phyloP scores from a whole-genome alignment of 371 early-diverging fungal species.

The Apophysomyces elegans region DNA sequence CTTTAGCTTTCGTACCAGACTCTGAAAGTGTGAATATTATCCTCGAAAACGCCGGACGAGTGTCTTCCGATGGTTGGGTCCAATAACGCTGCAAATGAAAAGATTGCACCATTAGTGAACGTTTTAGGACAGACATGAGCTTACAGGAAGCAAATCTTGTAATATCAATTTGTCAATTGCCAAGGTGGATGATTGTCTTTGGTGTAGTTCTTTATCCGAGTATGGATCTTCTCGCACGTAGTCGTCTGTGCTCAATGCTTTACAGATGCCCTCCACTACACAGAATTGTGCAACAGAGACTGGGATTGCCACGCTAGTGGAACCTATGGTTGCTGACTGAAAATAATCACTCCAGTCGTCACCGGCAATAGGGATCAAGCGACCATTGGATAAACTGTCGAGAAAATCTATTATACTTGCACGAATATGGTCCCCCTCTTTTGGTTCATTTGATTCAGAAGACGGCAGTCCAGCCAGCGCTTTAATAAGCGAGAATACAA shows the following conservation, averaged over 20 bases:
- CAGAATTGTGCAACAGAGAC: constrained; percentile 29
- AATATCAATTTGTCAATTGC: constrained; percentile 27
- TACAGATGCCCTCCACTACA: constrained; percentile 40
- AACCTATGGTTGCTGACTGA: neutral
- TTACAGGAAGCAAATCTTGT: constrained; percentile 32
- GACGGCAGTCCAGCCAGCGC: constrained; percentile 27
- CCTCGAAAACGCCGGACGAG: constrained; percentile 28
- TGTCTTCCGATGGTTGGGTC: constrained; percentile 26
- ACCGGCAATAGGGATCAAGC: constrained; percentile 32
- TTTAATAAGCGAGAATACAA: constrained; percentile 48
- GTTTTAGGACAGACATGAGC: neutral
- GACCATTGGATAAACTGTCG: constrained; percentile 35
- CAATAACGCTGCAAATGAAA: constrained; percentile 33
- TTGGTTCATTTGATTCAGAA: constrained; percentile 11
- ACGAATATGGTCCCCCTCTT: constrained; percentile 22
- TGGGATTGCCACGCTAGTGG: neutral
- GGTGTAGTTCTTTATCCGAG: constrained; percentile 6
- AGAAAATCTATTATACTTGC: constrained; percentile 30
- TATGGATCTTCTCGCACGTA: constrained; percentile 18
- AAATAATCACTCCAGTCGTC: constrained; percentile 29
- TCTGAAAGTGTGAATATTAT: constrained; percentile 38
- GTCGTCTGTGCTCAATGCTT: constrained; percentile 28
- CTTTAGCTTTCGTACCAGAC: constrained; percentile 20
- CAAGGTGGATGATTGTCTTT: constrained; percentile 2
- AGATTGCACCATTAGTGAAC: neutral